Conservation (phyloP, 1,284 basidiomycete genomes). For the Leccinum fuscescens region DNA sequence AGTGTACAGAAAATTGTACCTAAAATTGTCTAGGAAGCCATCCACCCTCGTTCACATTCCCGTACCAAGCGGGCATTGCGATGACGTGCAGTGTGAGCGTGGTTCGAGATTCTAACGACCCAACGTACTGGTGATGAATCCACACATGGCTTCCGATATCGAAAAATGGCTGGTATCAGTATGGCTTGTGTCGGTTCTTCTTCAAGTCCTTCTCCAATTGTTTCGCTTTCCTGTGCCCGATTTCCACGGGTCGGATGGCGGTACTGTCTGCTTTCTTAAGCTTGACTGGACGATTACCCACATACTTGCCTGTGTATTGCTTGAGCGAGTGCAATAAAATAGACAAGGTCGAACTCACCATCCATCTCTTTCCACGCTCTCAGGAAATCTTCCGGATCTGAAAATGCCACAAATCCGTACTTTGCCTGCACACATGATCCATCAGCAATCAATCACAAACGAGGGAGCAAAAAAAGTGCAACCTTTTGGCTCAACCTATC, state of each 20-base stretch:
- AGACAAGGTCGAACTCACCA: constrained; percentile 50
- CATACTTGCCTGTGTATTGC: constrained; percentile 80
- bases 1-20: background rate
- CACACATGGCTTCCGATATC: background rate
- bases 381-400: constrained; percentile 97
- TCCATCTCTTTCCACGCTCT: constrained; percentile 99
- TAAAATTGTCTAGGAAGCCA: constrained; percentile 1
- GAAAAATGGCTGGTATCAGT: constrained; percentile 39
- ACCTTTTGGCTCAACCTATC: constrained; percentile 91
- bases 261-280: constrained; percentile 84
- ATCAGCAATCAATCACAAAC: background rate
- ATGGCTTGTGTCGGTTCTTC: constrained; percentile 77
- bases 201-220: constrained; percentile 78
- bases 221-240: constrained; percentile 87
- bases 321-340: constrained; percentile 6
- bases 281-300: constrained; percentile 91
- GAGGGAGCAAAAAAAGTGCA: constrained; percentile 7
- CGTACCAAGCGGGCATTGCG: constrained; percentile 7
- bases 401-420: constrained; percentile 97
- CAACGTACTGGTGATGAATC: constrained; percentile 29
- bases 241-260: constrained; percentile 87
- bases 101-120: constrained; percentile 17
- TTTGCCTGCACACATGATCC: constrained; percentile 64
- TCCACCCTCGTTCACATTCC: constrained; percentile 11
- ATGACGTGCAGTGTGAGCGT: constrained; percentile 19